A percentile compares a stretch with the other conserved stretches of the same genome.
These are phyloP conservation scores for Pisolithus sp. DNA, from an alignment of 768 basidiomycete species.

Conservation along the genomic window DNA sequence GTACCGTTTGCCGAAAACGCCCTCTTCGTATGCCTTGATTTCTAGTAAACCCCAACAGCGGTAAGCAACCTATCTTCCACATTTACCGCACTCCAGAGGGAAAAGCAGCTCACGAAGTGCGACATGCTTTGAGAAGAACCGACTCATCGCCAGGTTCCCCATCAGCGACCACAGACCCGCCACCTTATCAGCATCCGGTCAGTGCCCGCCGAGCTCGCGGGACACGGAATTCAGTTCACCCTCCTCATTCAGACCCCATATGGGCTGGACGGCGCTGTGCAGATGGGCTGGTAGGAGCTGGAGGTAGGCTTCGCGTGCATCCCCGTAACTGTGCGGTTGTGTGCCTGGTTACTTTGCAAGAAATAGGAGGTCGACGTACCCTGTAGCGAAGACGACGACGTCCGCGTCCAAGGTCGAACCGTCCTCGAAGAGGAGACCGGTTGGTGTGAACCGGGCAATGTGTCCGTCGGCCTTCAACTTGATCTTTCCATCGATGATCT, in stretches of 20 bases:
- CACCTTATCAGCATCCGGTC: slow-evolving; percentile 9
- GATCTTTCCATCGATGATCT: slow-evolving; percentile 63
- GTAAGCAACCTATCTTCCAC: neutral
- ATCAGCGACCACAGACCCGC: slow-evolving; percentile 49
- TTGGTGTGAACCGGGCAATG: slow-evolving; percentile 39
- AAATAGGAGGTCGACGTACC: slow-evolving; percentile 26
- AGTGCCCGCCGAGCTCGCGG: slow-evolving; percentile 42
- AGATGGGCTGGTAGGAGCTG: slow-evolving; percentile 1
- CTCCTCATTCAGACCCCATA: slow-evolving; percentile 19
- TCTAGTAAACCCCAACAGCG: slow-evolving; percentile 32
- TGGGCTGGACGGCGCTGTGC: slow-evolving; percentile 8
- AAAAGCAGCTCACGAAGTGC: slow-evolving; percentile 48
- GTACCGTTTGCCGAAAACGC: slow-evolving; percentile 14
- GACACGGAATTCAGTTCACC: slow-evolving; percentile 24
- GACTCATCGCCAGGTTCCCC: slow-evolving; percentile 55
- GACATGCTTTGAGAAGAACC: slow-evolving; percentile 63
- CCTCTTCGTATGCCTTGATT: slow-evolving; percentile 62
- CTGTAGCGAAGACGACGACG: slow-evolving; percentile 57
- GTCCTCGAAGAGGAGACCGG: slow-evolving; percentile 43
- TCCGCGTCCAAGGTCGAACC: slow-evolving; percentile 44
- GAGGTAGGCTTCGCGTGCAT: slow-evolving; percentile 3
- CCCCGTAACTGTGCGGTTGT: slow-evolving; percentile 2
- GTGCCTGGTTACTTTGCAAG: neutral
- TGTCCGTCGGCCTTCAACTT: slow-evolving; percentile 58
- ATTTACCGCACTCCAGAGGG: neutral